Evolutionary conservation across 1,139 yeast species (phyloP).

Genomic region (Diutina neorugosa): DNA sequence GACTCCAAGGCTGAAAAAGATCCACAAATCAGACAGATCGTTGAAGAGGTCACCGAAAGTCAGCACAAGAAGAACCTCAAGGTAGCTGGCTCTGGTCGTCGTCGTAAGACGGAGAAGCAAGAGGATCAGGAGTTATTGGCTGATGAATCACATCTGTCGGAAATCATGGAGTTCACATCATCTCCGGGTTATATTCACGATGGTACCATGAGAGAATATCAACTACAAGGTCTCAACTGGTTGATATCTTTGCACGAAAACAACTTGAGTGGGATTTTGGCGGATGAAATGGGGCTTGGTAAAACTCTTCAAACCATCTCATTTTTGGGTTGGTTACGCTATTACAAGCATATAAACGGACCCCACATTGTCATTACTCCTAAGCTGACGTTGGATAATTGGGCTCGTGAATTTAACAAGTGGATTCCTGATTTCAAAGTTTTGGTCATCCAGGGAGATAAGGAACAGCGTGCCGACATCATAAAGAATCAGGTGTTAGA

Average conservation of each 20-base stretch:
- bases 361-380: constrained; percentile 92
- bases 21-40: constrained; percentile 8
- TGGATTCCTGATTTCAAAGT: constrained; percentile 97
- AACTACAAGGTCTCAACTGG: constrained; percentile 41
- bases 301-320: constrained; percentile 37
- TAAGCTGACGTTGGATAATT: constrained; percentile 86
- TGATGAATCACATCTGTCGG: constrained; percentile 53
- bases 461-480: constrained; percentile 56
- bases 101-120: constrained; percentile 76
- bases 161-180: constrained; percentile 47
- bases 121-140: constrained; percentile 81
- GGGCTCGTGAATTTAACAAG: constrained; percentile 85
- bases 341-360: constrained; percentile 67
- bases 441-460: constrained; percentile 75
- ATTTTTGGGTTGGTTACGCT: constrained; percentile 77
- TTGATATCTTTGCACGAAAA: constrained; percentile 32
- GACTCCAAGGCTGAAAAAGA: constrained; percentile 9
- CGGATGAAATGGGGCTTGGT: constrained; percentile 41
- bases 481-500: constrained; percentile 48
- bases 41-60: neutral
- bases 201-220: constrained; percentile 69
- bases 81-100: constrained; percentile 10
- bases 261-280: constrained; percentile 31
- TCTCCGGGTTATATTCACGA: constrained; percentile 58
- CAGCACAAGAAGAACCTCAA: neutral